Percentiles rank a stretch among this genome's conserved stretches.
Evolutionary conservation across 805 yeast genomes (phyloP).

Genomic region (Kodamaea sagamina): DNA sequence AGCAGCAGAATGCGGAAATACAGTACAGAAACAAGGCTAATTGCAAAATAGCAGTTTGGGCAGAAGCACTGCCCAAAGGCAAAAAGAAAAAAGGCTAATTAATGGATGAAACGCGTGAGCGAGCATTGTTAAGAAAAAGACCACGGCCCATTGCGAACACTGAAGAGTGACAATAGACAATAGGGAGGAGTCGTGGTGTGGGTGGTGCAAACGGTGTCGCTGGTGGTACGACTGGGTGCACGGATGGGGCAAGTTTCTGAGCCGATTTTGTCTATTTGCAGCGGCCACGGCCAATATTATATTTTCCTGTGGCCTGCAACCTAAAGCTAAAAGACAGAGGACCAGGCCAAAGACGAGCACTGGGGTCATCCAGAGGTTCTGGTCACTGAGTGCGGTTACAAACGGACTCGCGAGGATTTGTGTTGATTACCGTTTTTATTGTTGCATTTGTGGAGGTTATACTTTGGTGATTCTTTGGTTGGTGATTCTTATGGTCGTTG

Average conservation of each 20-base stretch:
- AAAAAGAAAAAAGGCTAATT: slow-evolving; percentile 1
- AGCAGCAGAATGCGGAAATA: slow-evolving; percentile 4
- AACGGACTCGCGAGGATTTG: not conserved
- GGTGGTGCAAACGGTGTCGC: too few species aligned
- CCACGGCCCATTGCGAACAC: slow-evolving; percentile 1
- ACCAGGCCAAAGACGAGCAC: not conserved
- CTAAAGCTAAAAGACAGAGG: not conserved
- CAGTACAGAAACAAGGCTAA: not conserved
- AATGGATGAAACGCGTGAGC: slow-evolving; percentile 6
- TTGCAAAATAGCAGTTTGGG: slow-evolving; percentile 2
- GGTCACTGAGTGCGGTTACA: not conserved
- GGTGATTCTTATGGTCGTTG: not conserved
- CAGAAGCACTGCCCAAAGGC: slow-evolving; percentile 1
- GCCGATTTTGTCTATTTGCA: too few species aligned
- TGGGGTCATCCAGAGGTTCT: slow-evolving; percentile 5
- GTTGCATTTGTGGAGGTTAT: not conserved
- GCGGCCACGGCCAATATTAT: not conserved
- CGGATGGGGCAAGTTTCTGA: too few species aligned
- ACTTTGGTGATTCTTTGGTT: not conserved
- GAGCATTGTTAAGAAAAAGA: not conserved
- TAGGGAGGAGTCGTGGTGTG: too few species aligned
- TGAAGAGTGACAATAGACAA: not conserved
- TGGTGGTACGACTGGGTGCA: too few species aligned
- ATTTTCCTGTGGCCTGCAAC: slow-evolving; percentile 4
- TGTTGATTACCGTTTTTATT: slow-evolving; percentile 3